phyloP scores from a whole-genome alignment of 225 moss, liverwort and hornwort species.

The Thuidium tamariscinum region DNA sequence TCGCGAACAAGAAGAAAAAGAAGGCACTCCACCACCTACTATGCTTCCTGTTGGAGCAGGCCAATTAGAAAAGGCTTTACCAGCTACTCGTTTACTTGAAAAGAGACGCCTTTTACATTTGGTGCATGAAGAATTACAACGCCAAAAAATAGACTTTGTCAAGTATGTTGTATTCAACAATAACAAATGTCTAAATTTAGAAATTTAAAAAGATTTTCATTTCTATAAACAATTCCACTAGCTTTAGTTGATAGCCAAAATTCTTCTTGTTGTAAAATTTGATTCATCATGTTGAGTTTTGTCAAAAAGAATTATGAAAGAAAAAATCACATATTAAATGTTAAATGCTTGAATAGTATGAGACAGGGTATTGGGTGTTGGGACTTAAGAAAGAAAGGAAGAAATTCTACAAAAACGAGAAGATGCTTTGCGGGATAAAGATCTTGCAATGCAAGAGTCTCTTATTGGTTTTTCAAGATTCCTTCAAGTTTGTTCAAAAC shows the following conservation, averaged over 20 bases:
- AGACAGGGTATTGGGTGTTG: background rate
- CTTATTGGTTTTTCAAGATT: slow-evolving; percentile 74
- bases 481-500: slow-evolving; percentile 34
- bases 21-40: background rate
- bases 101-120: slow-evolving; percentile 55
- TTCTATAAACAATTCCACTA: background rate
- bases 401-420: slow-evolving; percentile 64
- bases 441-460: slow-evolving; percentile 72
- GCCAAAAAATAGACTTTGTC: slow-evolving; percentile 53
- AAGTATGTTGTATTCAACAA: slow-evolving; percentile 8
- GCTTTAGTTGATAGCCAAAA: too few species aligned
- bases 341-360: background rate
- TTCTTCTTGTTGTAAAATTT: background rate
- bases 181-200: background rate
- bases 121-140: slow-evolving; percentile 67
- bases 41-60: slow-evolving; percentile 2
- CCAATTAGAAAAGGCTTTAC: slow-evolving; percentile 57
- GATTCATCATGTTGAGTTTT: background rate
- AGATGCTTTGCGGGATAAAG: slow-evolving; percentile 65
- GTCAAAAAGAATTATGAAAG: background rate
- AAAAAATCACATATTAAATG: background rate
- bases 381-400: slow-evolving; percentile 49
- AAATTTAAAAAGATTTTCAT: too few species aligned
- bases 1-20: background rate
- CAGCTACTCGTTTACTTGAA: slow-evolving; percentile 71